Evolutionary conservation across 441 rosid genomes (phyloP), one percentile per base, ranked within the genome.

Genomic region (Erodium trifolium): DNA sequence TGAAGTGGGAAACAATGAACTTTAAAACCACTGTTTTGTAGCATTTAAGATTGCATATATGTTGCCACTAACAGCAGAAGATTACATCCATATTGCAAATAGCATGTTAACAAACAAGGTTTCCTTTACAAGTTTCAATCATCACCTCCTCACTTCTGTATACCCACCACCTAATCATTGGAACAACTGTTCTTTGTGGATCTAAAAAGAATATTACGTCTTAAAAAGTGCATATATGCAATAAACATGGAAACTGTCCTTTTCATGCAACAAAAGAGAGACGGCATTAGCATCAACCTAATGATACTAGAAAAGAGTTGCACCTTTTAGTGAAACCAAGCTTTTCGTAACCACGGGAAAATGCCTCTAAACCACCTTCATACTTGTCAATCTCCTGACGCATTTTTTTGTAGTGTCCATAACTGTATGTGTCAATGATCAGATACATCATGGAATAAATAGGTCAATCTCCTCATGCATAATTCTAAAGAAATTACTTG

Each of bases 331-430:
- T 78, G 78, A 94, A 94, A 80, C 99, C 99, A 76, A 94, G 78
- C 78, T 86, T 85, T 82, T 92, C 92, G 69, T 94, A 92, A 70
- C 98, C 98, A 53, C 93, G 95, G 82, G 99, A 92, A 80, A 94
- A 92, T 19, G 74, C 87, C 78, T 88, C 99, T 77, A 94, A 70
- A 73, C 98, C 97, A 75, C 96, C 98, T 80, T 94, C 99, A 77
- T 75, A 72, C 78, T 81, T 84, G 79, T 88, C 91, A 76, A 94
- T 88, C 75, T 79, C 90, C 57, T 79, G 87, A n/a, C 91, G 86
- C 73, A 90, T 53, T 82, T 79, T 88, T 83, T 35, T 86, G 83
- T 92, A 94, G 63, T 80, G 86, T 62, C 76, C 78, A 78, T 83
- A 94, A 65, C 98, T 94, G 80, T 70, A 74, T 68, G 57, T 57